Base-by-base conservation (phyloP, 208 protist species). In the Acanthamoeba quina region DNA sequence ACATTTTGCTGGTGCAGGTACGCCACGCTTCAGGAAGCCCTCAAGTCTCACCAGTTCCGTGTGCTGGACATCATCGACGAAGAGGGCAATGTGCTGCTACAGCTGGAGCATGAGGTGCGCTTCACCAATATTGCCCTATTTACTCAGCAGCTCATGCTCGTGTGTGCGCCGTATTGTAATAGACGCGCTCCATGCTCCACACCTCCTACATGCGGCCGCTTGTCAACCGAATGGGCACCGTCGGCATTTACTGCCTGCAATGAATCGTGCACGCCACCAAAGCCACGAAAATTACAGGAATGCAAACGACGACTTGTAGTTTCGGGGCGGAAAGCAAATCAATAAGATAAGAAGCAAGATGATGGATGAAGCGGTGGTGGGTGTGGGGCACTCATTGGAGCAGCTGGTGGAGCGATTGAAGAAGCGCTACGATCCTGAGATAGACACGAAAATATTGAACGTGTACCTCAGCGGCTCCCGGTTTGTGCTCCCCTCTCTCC, bases 361-460 rank as follows among this genome's bases (percentile, higher is more conserved):
- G 41, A 44, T 44, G 41, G 41, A 4, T 44, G 41, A 1, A 44
- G 41, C 41, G 4, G 41, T 5, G 3, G 41, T 1, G 41, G 41
- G 41, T 3, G 74, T 21, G 3, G 58, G 58, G 44, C 83, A 49
- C 88, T 47, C 88, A 9, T 29, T 93, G 88, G 21, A 24, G 44
- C 41, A 44, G 49, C 37, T 93, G 24, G 19, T 93, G 44, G 17
- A 15, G 5, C 60, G 88, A 7, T 60, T 93, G 31, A 17, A 93
- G 26, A 64, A 93, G 15, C 68, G 88, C 10, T 93, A 93, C 34
- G 88, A 93, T 54, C 62, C 88, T 56, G 88, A 93, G 26, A 93
- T 93, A 44, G 88, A 44, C 19, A n/a, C 58, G 2, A 93, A 93
- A 44, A 72, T 93, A 49, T 37, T 74, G 62, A 93, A 93, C 68